phyloP scores from a whole-genome alignment of 139 green algal species.

The Volvox reticuliferus region DNA sequence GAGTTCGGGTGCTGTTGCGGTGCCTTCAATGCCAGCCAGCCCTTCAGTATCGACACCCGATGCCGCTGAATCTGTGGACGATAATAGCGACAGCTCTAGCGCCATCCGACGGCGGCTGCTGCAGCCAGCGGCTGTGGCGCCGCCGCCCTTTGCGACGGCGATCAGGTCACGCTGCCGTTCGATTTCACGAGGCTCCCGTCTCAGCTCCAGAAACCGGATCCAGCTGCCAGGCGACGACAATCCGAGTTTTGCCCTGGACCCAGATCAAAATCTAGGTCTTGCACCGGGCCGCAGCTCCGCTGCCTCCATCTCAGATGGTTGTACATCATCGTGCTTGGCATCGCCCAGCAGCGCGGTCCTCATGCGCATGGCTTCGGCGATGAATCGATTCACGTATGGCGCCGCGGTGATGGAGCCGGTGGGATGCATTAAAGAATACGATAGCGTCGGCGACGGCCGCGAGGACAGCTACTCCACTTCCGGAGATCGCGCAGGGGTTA shows the following conservation, averaged over 20 bases:
- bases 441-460: neutral
- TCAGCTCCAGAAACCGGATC: neutral
- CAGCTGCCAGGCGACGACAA: neutral
- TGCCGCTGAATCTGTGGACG: too few relatives aligned
- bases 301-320: neutral
- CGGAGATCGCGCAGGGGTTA: too few relatives aligned
- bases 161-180: neutral
- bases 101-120: neutral
- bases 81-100: neutral
- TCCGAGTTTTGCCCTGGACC: too few relatives aligned
- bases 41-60: neutral
- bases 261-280: neutral
- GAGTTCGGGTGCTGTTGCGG: too few relatives aligned
- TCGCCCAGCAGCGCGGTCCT: neutral
- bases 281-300: neutral
- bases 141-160: neutral
- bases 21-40: neutral
- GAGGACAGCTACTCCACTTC: neutral
- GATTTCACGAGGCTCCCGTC: too few relatives aligned
- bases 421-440: neutral
- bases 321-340: neutral
- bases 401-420: neutral
- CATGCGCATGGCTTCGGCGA: neutral
- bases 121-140: neutral
- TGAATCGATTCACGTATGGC: slow-evolving; percentile 12